Percentiles rank a stretch among this genome's conserved stretches.
Conservation (phyloP, 2,329 filamentous ascomycete genomes). For the Aschersonia sp. region DNA sequence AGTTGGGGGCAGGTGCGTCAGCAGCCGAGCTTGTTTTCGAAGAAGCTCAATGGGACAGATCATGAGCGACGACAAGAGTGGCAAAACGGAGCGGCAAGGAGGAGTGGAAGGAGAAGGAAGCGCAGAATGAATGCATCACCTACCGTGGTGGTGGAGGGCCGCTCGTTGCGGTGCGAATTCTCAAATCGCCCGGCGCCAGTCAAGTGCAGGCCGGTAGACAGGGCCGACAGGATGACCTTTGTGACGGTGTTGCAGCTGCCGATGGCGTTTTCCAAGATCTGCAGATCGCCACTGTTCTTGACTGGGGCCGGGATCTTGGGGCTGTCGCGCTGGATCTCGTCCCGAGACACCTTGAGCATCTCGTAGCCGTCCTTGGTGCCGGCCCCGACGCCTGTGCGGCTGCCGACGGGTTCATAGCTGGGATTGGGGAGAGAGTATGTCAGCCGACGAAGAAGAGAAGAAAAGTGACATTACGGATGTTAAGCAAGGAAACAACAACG, state of each 20-base stretch:
- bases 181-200: constrained; percentile 31
- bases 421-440: not conserved
- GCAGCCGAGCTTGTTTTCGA: not conserved
- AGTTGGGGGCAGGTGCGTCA: not conserved
- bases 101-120: not conserved
- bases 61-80: not conserved
- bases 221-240: constrained; percentile 33
- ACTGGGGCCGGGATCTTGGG: constrained; percentile 30
- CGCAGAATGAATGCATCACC: not conserved
- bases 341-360: constrained; percentile 36
- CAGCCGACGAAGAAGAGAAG: too few species aligned
- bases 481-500: not conserved
- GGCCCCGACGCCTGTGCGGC: constrained; percentile 29
- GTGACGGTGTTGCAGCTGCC: constrained; percentile 34
- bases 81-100: not conserved
- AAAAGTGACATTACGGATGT: not conserved
- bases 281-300: constrained; percentile 32
- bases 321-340: constrained; percentile 32
- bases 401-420: constrained; percentile 34
- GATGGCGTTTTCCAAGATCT: constrained; percentile 33
- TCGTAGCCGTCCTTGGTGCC: constrained; percentile 37
- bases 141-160: constrained; percentile 28
- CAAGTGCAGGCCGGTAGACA: constrained; percentile 31
- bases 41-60: too few species aligned
- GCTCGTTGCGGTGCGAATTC: constrained; percentile 35